phyloP scores from a whole-genome alignment of 2,329 filamentous ascomycete genomes.

The Fusarium abutilonis region DNA sequence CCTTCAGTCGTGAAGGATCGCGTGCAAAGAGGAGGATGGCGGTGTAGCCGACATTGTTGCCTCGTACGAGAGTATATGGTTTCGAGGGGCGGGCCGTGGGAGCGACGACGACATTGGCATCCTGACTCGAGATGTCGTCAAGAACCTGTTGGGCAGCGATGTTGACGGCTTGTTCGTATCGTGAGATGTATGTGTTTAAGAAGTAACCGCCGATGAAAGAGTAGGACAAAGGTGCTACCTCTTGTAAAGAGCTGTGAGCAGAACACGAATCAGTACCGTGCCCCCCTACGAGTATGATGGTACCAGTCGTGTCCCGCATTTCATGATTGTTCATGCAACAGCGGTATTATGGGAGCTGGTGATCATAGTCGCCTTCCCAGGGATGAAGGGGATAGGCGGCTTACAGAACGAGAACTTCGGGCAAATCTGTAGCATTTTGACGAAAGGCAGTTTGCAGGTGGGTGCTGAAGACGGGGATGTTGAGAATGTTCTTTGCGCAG shows the following conservation, averaged over 20 bases:
- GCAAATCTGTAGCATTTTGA: conserved; percentile 58
- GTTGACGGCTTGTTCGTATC: conserved; percentile 76
- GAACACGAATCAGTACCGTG: conserved; percentile 40
- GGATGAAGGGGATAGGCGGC: conserved; percentile 45
- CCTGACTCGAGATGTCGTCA: conserved; percentile 16
- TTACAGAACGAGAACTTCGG: conserved; percentile 67
- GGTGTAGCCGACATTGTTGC: conserved; percentile 87
- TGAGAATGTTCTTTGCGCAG: conserved; percentile 77
- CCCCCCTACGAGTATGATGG: conserved; percentile 17
- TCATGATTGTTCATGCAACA: conserved; percentile 20
- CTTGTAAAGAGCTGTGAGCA: conserved; percentile 77
- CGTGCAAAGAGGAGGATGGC: conserved; percentile 86
- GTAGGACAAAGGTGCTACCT: conserved; percentile 84
- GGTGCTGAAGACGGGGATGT: conserved; percentile 74
- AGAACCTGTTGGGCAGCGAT: conserved; percentile 59
- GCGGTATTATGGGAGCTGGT: conserved; percentile 10
- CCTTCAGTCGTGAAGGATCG: conserved; percentile 66
- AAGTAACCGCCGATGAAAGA: conserved; percentile 87
- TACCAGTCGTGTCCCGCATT: conserved; percentile 8
- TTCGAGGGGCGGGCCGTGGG: conserved; percentile 41
- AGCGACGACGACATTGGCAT: conserved; percentile 14
- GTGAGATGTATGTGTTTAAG: conserved; percentile 77
- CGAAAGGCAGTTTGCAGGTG: conserved; percentile 72
- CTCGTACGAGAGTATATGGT: conserved; percentile 75
- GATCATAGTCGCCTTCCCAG: conserved; percentile 9